Base-by-base conservation (phyloP, 2,329 filamentous ascomycete genomes). In the Ophioceras dolichostomum region DNA sequence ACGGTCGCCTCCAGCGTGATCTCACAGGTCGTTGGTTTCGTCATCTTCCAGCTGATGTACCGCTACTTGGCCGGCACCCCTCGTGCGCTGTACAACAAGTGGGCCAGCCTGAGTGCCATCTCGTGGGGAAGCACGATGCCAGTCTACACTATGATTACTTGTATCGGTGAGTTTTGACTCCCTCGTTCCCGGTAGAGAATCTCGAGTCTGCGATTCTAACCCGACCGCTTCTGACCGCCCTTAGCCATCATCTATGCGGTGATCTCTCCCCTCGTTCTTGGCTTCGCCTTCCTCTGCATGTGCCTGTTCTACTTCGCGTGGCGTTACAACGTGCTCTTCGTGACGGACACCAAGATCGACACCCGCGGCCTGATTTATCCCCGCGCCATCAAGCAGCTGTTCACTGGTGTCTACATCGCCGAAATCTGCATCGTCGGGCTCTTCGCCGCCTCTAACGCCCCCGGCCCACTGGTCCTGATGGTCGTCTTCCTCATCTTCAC, bases 281-380 rank as follows among this genome's bases (percentile, higher is more conserved):
- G 81, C 36, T 94, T 93, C 57, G 83, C 84, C 0, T 77, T 79
- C 4, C 63, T 89, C 30, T 86, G 82, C 27, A 72, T 94, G 45
- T 72, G 65, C 28, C 63, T 93, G 36, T 87, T 94, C 64, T 93
- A 93, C 58, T 68, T 86, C 36, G 83, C 84, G 37, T 94, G 86
- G 63, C 76, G 83, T 22, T 94, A 94, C 69, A 88, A 91, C 59
- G 59, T 94, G 36, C 67, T 94, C 17, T 94, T 84, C 54, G 84
- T 93, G 12, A 79, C 76, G 32, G 80, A 87, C 47, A 73, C 83
- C 12, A 66, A 76, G 43, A 79, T 94, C 45, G 88, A 96, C 54
- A 95, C 87, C 24, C 86, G 86, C 50, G 91, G 91, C 35, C 76
- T 89, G n/a, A 79, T 87, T 51, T 96, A 94, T 54, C 82, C 86